Evolutionary conservation across 345 rosid species (phyloP).

Genomic region (Salix purpurea): DNA sequence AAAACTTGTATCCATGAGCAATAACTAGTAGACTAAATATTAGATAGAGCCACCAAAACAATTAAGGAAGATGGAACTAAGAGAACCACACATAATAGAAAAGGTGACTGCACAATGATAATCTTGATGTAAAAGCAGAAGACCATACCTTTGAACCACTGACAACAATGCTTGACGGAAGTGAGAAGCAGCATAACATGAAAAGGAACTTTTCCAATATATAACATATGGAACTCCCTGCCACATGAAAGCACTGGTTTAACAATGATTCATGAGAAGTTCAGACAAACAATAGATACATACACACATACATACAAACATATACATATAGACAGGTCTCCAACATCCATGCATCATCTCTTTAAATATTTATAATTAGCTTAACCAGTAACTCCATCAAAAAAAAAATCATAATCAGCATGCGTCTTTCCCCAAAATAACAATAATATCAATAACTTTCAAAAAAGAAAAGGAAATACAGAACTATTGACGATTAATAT

Average conservation of each 20-base stretch:
- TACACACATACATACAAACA: neutral
- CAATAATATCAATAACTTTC: neutral
- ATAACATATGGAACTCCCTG: conserved; percentile 92
- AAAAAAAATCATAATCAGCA: neutral
- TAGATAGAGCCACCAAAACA: neutral
- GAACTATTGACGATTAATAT: neutral
- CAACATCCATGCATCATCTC: conserved; percentile 5
- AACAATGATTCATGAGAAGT: neutral
- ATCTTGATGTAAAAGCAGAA: neutral
- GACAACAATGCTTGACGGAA: conserved; percentile 82
- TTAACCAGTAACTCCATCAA: neutral
- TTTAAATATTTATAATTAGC: conserved; percentile 1
- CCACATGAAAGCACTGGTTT: conserved; percentile 15
- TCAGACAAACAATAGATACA: neutral
- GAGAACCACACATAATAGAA: neutral
- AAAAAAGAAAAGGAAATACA: neutral
- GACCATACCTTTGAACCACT: conserved; percentile 66
- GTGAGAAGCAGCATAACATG: conserved; percentile 70
- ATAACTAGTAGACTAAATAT: neutral
- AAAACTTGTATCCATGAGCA: neutral
- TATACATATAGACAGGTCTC: neutral
- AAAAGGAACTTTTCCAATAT: conserved; percentile 62
- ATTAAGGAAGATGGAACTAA: neutral
- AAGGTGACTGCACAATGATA: neutral
- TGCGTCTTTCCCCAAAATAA: neutral